Evolutionary conservation across 192 early-diverging fungal genomes (phyloP).

Genomic region (Gryganskiella cystojenkinii): DNA sequence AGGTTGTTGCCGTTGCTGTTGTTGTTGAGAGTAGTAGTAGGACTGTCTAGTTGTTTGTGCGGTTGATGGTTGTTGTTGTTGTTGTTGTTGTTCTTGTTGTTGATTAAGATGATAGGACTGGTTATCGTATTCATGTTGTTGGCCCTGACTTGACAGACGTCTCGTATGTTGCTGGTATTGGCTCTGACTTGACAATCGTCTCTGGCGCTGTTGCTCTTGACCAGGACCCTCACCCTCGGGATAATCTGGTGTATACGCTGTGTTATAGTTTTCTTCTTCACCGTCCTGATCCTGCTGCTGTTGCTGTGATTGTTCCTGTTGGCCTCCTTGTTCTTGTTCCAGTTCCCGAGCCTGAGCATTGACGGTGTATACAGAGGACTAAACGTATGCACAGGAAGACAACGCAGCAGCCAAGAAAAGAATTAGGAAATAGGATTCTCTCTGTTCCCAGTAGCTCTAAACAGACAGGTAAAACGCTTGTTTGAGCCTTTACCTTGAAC

Average conservation of each 20-base stretch:
- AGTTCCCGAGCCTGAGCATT: constrained; percentile 11
- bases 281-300: background rate
- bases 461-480: no score
- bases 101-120: constrained; percentile 8
- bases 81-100: constrained; percentile 12
- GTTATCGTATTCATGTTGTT: constrained; percentile 7
- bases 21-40: background rate
- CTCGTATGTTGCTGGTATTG: constrained; percentile 6
- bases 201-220: background rate
- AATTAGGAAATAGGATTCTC: no score
- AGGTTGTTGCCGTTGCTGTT: constrained; percentile 2
- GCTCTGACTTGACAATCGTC: background rate
- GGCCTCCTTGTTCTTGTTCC: constrained; percentile 4
- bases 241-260: background rate
- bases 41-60: background rate
- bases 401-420: no score
- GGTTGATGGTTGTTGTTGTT: background rate
- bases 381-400: background rate
- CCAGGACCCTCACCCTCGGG: no score
- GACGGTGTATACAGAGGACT: constrained; percentile 42
- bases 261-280: background rate
- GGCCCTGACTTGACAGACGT: background rate
- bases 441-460: no score
- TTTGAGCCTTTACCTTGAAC: constrained; percentile 27
- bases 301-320: constrained; percentile 1